Base-by-base conservation (phyloP, 2,329 filamentous ascomycete genomes). In the Monosporascus sp. region DNA sequence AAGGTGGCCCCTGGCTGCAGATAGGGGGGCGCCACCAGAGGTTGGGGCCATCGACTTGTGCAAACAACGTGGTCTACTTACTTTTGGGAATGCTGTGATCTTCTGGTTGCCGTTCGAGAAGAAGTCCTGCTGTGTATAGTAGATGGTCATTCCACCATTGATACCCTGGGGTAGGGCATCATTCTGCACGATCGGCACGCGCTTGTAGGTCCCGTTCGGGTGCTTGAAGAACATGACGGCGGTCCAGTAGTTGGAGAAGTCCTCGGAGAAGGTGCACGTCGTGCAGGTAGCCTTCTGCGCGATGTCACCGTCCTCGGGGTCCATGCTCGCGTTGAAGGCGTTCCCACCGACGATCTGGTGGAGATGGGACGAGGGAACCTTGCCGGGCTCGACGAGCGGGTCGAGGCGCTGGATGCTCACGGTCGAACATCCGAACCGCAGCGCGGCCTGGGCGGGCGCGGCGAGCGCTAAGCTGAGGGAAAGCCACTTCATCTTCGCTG, bases 51-150 rank as follows among this genome's bases (percentile, higher is more conserved):
- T 35, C 31, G 31, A 14, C 11, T 35, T 14, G 9, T 35, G 31
- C 31, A 5, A 14, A 14, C 7, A 35, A 14, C 15, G 43, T 18
- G 11, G 11, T 5, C 1, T 3, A 60, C 68, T 60, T 53, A 72
- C 69, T 15, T 72, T 68, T 53, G 70, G 71, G 62, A 77, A 76
- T 9, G 72, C 72, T 1, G 72, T 76, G 31, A 76, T 74, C 60
- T 74, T 72, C 45, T 65, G 56, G 62, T 67, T 62, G 20, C 62
- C 65, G 45, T 66, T 67, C 1, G 55, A 61, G 45, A 48, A 60
- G 54, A 66, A 65, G 56, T 66, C 65, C 43, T 67, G 62, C 50
- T 65, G 63, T 7, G 61, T 67, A 49, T 67, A 67, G 51, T 67
- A 67, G 25, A 67, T 57, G 11, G 64, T 67, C 65, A 67, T 67